Percentiles rank a stretch among this genome's conserved stretches.
phyloP scores from a whole-genome alignment of 768 basidiomycete genomes.

The Tricholoma bakamatsutake region DNA sequence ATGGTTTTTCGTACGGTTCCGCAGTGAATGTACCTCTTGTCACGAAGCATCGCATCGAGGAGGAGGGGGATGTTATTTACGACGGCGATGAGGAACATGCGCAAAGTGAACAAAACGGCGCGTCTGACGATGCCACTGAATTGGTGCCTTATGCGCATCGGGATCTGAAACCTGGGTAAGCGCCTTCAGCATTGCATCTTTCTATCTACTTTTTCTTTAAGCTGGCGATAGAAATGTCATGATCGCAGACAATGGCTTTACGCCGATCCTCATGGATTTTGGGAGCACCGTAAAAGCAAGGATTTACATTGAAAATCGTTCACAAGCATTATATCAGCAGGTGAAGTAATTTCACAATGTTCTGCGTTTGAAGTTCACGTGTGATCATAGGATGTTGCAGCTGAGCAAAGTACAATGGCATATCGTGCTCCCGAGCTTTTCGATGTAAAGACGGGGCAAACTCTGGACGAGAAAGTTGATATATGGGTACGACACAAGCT shows the following conservation, averaged over 20 bases:
- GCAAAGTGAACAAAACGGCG: conserved; percentile 33
- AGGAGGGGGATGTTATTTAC: conserved; percentile 62
- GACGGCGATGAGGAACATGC: conserved; percentile 74
- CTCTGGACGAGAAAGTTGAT: conserved; percentile 91
- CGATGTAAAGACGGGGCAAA: conserved; percentile 88
- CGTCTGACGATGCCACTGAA: conserved; percentile 33
- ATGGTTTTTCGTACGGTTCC: conserved; percentile 65
- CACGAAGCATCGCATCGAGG: conserved; percentile 42
- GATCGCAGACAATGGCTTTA: conserved; percentile 85
- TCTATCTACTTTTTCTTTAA: neutral
- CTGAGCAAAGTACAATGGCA: conserved; percentile 98
- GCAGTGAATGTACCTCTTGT: conserved; percentile 55
- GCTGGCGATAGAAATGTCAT: conserved; percentile 76
- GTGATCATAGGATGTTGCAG: conserved; percentile 75
- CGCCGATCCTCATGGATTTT: conserved; percentile 96
- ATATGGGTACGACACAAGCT: conserved; percentile 68
- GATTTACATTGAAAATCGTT: conserved; percentile 73
- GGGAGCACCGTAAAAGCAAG: conserved; percentile 88
- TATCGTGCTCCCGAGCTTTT: conserved; percentile 97
- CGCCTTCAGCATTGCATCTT: conserved; percentile 6
- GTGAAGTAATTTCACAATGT: conserved; percentile 28
- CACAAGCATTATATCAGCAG: conserved; percentile 87
- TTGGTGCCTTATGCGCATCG: conserved; percentile 91
- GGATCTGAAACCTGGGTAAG: conserved; percentile 94
- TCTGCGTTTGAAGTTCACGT: conserved; percentile 1